Base-by-base conservation (phyloP, 306 rosid genomes). In the Cucurbita maxima region DNA sequence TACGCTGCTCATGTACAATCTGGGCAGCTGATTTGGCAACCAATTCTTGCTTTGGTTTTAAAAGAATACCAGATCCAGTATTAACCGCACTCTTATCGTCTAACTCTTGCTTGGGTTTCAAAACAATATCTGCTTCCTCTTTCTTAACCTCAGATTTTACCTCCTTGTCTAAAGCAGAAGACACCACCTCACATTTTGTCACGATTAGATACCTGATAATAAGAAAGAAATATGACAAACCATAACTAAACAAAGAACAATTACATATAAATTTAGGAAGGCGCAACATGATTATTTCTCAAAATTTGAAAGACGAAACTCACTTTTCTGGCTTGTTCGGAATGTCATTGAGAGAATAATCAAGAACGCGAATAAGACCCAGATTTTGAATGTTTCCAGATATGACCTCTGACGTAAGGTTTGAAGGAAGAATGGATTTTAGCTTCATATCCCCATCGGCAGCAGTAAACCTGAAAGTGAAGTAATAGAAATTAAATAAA, bases 11-110 rank as follows among this genome's bases (percentile, higher is more conserved):
- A 0, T 83, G 87, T 4, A 95, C 84, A 56, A 95, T 95, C 81
- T 95, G 99, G 54, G 90, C 90, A 58, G 91, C 99, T 34, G 96
- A 95, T 83, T 91, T 95, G 0, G 97, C 34, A 55, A 84, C 78
- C 60, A 84, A 66, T 18, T 89, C 96, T 53, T 83, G 96, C 83
- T 88, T 95, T 1, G 92, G 96, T 82, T 77, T 91, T 76, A 88
- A 64, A 59, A 84, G 10, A 69, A 94, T 75, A 1, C 91, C 92
- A 76, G 67, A 48, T 4, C 55, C 92, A 6, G 10, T 72, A 64
- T 83, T 80, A 19, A 54, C 75, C 79, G 68, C 84, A 8, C 58
- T 53, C 75, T 73, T 86, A 3, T 70, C 66, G 45, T 58, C 86
- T 64, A 7, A 20, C 18, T 81, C 87, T 62, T 66, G 76, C 73